Percentiles rank a stretch among this genome's conserved stretches.
Conservation (phyloP, 257 asterid species). For the Solanum medicagineum region DNA sequence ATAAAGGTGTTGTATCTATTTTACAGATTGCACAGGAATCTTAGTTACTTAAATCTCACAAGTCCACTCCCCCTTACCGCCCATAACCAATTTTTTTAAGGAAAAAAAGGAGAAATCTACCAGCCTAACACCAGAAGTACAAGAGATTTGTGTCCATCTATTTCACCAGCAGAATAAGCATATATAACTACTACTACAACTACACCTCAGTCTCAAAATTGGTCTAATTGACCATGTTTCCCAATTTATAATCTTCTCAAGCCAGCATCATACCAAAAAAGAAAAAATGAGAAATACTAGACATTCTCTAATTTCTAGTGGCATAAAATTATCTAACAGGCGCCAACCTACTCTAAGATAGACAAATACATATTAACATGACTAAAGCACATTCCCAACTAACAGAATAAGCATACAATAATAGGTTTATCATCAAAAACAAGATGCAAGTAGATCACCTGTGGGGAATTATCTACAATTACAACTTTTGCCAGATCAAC, state of each 20-base stretch:
- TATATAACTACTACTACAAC: not conserved
- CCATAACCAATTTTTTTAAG: not conserved
- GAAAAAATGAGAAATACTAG: not conserved
- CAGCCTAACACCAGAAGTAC: not conserved
- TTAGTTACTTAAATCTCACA: not conserved
- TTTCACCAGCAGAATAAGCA: not conserved
- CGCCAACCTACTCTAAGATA: no score
- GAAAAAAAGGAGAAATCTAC: not conserved
- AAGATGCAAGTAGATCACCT: slow-evolving; percentile 36
- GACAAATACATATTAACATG: not conserved
- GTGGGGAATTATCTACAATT: slow-evolving; percentile 87
- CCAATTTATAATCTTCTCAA: not conserved
- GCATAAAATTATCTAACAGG: not conserved
- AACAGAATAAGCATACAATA: not conserved
- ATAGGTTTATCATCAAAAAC: not conserved
- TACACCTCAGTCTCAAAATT: not conserved
- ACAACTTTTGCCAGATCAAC: slow-evolving; percentile 87
- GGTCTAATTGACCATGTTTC: not conserved
- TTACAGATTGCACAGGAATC: not conserved
- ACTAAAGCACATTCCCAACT: not conserved
- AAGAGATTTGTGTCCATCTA: not conserved
- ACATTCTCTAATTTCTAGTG: not conserved
- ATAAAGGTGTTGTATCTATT: not conserved
- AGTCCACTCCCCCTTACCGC: not conserved
- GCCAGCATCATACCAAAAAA: not conserved